Base-by-base conservation (phyloP, 2,329 filamentous ascomycete genomes). In the Pestalotiopsis fici region DNA sequence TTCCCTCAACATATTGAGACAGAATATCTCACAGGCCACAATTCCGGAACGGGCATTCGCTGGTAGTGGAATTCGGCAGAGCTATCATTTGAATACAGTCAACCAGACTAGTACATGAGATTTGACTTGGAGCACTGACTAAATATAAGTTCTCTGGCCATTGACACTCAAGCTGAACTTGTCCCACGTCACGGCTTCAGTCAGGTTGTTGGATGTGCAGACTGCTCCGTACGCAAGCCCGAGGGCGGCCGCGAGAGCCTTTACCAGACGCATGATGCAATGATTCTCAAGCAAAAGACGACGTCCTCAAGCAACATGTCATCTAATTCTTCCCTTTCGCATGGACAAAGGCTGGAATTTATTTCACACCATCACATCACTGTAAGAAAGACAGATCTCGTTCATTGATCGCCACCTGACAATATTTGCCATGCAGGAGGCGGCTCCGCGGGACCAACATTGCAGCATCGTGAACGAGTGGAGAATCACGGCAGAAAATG, bases 41-140 rank as follows among this genome's bases (percentile, higher is more conserved):
- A 70, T 64, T 86, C 85, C 0, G 85, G 85, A 0, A 87, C 83
- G 0, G 85, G 86, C 39, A 87, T 78, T 3, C 85, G 79, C 69
- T 83, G 80, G 66, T 87, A 87, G 69, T 87, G 85, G 55, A 87
- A 87, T 69, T 87, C 85, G 27, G 81, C 84, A 1, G 78, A 79
- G 69, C 67, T 74, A 31, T 6, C 61, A 55, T 67, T 71, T 67
- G 75, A 68, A n/a, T 66, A 72, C 74, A 55, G 59, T 65, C 56
- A 25, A 57, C 12, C n/a, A 4, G 15, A 4, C 39, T 43, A 25
- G 59, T 21, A n/a, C n/a, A 39, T 39, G 0, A 2, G 15, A 5
- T 15, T 15, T 23, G 7, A 2, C 21, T 43, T 1, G 18, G 6
- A 27, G 31, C 21, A 69, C 73, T 65, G 69, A 79, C 75, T 83